Percentiles rank a stretch among this genome's conserved stretches.
Conservation (phyloP, 495 filamentous ascomycete genomes). For the Lepraria neglecta region DNA sequence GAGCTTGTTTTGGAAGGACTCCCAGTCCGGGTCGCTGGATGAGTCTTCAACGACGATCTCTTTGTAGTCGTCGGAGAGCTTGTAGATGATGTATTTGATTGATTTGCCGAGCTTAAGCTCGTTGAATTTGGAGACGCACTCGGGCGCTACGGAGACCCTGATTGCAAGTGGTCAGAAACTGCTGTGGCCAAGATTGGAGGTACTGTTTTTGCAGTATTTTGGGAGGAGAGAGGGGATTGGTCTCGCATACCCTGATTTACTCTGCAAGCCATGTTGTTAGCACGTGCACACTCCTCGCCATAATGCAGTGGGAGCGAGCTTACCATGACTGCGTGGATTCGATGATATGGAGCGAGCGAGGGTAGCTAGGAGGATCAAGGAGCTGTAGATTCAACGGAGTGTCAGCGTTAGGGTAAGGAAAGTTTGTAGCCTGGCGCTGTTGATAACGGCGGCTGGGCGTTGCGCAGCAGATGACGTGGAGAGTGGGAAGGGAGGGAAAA, state of each 20-base stretch:
- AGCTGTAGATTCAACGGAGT: background rate
- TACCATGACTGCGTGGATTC: conserved; percentile 9
- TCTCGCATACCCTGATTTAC: conserved; percentile 61
- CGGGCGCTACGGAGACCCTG: conserved; percentile 71
- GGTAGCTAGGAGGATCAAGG: background rate
- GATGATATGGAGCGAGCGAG: background rate
- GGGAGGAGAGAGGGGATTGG: conserved; percentile 22
- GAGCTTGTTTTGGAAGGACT: conserved; percentile 74
- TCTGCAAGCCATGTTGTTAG: conserved; percentile 35
- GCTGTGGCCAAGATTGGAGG: conserved; percentile 8
- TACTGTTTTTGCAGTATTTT: conserved; percentile 12
- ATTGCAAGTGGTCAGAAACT: conserved; percentile 3
- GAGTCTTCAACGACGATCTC: conserved; percentile 76
- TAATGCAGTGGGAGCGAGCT: background rate
- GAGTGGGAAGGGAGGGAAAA: background rate
- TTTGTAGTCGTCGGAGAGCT: conserved; percentile 89
- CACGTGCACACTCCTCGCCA: conserved; percentile 4
- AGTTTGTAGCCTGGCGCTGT: conserved; percentile 11
- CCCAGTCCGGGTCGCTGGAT: conserved; percentile 59
- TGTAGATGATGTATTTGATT: conserved; percentile 95
- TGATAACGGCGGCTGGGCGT: conserved; percentile 1
- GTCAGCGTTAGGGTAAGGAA: conserved; percentile 9
- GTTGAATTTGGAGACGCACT: conserved; percentile 80
- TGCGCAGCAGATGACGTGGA: conserved; percentile 6
- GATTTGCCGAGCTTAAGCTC: conserved; percentile 84